These are phyloP conservation scores for Leptographium procerum DNA, from an alignment of 2,329 filamentous ascomycete genomes.

Conservation along the genomic window DNA sequence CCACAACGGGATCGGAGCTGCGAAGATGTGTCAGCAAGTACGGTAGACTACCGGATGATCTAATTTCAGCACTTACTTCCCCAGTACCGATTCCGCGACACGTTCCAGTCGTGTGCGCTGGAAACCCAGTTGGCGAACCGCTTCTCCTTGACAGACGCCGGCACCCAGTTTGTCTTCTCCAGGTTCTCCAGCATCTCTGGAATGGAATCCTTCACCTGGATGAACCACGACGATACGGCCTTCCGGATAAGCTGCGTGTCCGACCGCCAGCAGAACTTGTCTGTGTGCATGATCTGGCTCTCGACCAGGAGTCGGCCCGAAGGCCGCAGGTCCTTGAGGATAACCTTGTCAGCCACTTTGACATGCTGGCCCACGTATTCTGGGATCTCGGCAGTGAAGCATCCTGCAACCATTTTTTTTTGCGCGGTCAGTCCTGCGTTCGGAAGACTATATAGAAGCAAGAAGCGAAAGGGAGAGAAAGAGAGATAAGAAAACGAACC, in stretches of 20 bases:
- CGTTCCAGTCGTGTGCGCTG: conserved; percentile 90
- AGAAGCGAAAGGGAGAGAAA: no score
- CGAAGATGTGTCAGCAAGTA: neutral
- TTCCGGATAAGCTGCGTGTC: conserved; percentile 90
- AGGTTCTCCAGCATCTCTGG: conserved; percentile 87
- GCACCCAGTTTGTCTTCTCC: conserved; percentile 84
- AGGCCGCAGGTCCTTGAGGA: conserved; percentile 78
- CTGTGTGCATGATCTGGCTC: conserved; percentile 80
- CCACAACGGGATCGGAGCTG: conserved; percentile 39
- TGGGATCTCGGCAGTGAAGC: conserved; percentile 63
- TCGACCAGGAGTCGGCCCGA: conserved; percentile 70
- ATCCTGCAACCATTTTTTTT: conserved; percentile 18
- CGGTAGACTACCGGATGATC: neutral
- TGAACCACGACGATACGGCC: conserved; percentile 89
- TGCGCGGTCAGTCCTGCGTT: no score
- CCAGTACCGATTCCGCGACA: conserved; percentile 91
- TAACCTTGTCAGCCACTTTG: conserved; percentile 84
- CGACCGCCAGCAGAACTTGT: conserved; percentile 90
- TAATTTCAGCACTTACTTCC: conserved; percentile 60
- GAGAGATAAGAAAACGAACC: conserved; percentile 19
- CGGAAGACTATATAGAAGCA: no score
- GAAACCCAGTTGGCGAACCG: conserved; percentile 86
- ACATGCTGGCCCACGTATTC: conserved; percentile 84
- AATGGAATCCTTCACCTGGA: conserved; percentile 73
- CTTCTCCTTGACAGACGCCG: conserved; percentile 79